Percentiles rank a stretch among this genome's conserved stretches.
Evolutionary conservation across 495 filamentous ascomycete species (phyloP).

Genomic region (Neurospora sublineolata): DNA sequence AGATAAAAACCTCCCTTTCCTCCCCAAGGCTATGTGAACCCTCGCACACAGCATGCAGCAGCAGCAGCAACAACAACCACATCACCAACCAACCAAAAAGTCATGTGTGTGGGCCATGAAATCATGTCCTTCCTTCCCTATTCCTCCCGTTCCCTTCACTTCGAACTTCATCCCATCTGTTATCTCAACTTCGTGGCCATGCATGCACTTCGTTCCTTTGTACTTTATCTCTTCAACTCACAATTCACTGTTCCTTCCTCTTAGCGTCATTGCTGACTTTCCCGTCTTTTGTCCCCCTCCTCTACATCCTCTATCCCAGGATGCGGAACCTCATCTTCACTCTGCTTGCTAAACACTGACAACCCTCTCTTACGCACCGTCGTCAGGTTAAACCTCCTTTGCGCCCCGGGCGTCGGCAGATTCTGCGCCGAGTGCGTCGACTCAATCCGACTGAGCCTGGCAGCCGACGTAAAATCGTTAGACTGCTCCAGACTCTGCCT

Average conservation of each 20-base stretch:
- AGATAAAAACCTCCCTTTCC: neutral
- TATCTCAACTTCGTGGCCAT: neutral
- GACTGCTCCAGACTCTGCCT: slow-evolving; percentile 72
- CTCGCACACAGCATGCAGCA: neutral
- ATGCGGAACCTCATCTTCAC: slow-evolving; percentile 3
- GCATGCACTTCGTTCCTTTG: neutral
- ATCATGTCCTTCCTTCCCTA: neutral
- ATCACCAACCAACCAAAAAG: neutral
- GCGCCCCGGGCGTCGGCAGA: slow-evolving; percentile 2
- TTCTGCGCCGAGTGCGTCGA: slow-evolving; percentile 44
- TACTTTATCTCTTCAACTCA: neutral
- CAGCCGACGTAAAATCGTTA: slow-evolving; percentile 83
- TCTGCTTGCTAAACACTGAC: slow-evolving; percentile 27
- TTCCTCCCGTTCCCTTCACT: neutral
- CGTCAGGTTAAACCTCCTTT: slow-evolving; percentile 21
- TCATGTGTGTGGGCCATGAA: neutral
- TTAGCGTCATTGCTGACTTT: neutral
- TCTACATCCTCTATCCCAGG: neutral
- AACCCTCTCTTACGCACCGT: slow-evolving; percentile 25
- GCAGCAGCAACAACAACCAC: neutral
- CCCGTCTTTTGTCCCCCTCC: neutral
- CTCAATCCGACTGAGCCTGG: slow-evolving; percentile 72
- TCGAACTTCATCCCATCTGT: neutral
- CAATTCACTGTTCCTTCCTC: neutral
- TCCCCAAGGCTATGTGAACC: neutral